Percentiles rank a stretch among this genome's conserved stretches.
phyloP scores from a whole-genome alignment of 768 basidiomycete species.

The Suillus lakei region DNA sequence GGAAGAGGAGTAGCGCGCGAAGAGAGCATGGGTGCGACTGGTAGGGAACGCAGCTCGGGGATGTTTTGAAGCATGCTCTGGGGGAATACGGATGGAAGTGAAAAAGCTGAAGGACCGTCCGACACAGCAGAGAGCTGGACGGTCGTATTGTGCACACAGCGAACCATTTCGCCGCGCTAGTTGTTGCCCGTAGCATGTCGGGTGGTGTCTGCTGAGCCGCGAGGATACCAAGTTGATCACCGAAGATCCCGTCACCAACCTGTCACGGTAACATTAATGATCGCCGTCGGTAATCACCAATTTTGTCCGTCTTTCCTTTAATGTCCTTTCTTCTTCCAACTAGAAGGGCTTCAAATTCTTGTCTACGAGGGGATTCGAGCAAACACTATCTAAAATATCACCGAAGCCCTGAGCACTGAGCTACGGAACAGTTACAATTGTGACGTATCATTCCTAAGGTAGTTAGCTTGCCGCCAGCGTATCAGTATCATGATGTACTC shows the following conservation, averaged over 20 bases:
- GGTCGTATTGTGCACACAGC: neutral
- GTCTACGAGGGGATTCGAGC: no score
- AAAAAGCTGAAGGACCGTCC: no score
- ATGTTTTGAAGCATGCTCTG: neutral
- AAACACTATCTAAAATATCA: no score
- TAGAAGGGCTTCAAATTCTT: no score
- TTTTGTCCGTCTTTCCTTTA: no score
- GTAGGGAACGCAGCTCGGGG: conserved; percentile 12
- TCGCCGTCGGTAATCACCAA: neutral
- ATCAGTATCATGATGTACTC: neutral
- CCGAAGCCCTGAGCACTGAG: no score
- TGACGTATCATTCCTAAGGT: neutral
- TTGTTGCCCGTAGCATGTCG: neutral
- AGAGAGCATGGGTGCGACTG: neutral
- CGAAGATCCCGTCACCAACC: no score
- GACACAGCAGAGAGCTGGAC: neutral
- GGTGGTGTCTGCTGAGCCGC: no score
- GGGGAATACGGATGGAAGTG: neutral
- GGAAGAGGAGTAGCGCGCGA: conserved; percentile 21
- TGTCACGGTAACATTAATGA: neutral
- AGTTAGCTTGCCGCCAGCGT: no score
- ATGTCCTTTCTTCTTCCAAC: no score
- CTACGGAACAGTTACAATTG: neutral
- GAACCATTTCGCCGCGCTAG: neutral
- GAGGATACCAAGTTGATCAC: no score